phyloP scores from a whole-genome alignment of 805 yeast species.

The Candida germanica region DNA sequence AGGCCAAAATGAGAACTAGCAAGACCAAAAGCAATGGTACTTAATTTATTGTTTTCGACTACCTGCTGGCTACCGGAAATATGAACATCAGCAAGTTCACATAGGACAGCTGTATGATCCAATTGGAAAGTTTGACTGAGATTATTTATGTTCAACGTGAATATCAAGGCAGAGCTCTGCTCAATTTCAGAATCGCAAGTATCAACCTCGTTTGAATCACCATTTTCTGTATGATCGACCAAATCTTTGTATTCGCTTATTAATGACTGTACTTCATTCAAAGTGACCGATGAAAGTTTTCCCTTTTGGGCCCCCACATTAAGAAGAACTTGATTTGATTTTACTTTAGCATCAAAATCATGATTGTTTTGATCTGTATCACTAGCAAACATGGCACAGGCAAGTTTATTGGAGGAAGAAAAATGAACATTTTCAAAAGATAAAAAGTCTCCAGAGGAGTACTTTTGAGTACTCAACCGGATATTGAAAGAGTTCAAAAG shows the following conservation, averaged over 20 bases:
- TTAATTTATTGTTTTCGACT: conserved; percentile 1
- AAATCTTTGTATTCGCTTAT: background rate
- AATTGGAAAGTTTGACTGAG: conserved; percentile 5
- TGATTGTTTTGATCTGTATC: background rate
- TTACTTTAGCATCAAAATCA: conserved; percentile 11
- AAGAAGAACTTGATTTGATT: conserved; percentile 9
- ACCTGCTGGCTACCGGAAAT: conserved; percentile 1
- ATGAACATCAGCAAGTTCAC: conserved; percentile 4
- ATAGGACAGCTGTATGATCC: background rate
- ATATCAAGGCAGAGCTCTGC: conserved; percentile 6
- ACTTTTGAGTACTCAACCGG: background rate
- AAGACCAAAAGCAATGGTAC: conserved; percentile 1
- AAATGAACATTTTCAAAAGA: conserved; percentile 11
- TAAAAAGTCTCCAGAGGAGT: conserved; percentile 14
- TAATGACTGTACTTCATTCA: conserved; percentile 3
- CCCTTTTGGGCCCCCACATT: conserved; percentile 11
- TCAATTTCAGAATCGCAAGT: background rate
- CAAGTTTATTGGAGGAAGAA: conserved; percentile 5
- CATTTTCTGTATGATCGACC: background rate
- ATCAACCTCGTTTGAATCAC: background rate
- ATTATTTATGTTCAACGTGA: conserved; percentile 10
- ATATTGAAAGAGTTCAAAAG: conserved; percentile 4
- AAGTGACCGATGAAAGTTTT: conserved; percentile 4
- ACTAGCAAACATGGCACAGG: conserved; percentile 9
- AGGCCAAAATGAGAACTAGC: background rate